A percentile compares a stretch with the other conserved stretches of the same genome.
These are phyloP conservation scores for Ligustrum vulgare DNA, from an alignment of 257 asterid species.

Conservation along the genomic window DNA sequence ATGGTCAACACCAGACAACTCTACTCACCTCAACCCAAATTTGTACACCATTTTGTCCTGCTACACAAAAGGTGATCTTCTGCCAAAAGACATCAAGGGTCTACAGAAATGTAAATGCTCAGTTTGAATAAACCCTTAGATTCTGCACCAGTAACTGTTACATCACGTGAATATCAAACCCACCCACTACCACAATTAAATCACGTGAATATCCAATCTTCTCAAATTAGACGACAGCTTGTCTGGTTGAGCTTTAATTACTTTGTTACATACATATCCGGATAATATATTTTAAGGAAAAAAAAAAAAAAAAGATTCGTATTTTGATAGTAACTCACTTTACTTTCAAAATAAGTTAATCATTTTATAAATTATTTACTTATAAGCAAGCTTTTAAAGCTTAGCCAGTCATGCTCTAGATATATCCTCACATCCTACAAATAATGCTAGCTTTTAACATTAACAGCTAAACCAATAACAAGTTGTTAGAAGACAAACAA, in stretches of 20 bases:
- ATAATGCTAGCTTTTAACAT: neutral
- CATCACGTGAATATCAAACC: conserved; percentile 36
- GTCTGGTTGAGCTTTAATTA: neutral
- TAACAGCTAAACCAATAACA: conserved; percentile 1
- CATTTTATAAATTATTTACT: neutral
- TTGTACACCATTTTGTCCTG: conserved; percentile 28
- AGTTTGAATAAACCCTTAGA: conserved; percentile 35
- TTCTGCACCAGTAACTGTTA: conserved; percentile 46
- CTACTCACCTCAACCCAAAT: conserved; percentile 41
- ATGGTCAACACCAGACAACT: conserved; percentile 36
- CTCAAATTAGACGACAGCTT: neutral
- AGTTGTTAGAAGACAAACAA: conserved; percentile 2
- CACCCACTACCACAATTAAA: conserved; percentile 36
- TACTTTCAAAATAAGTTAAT: neutral
- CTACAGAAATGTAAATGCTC: conserved; percentile 35
- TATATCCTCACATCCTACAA: conserved; percentile 15
- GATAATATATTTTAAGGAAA: neutral
- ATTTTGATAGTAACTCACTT: neutral
- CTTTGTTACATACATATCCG: neutral
- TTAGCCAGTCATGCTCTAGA: conserved; percentile 6
- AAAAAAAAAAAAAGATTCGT: neutral
- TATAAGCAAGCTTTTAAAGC: neutral
- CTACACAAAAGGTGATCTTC: conserved; percentile 25
- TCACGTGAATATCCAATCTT: conserved; percentile 27
- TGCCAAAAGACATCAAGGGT: conserved; percentile 40